Evolutionary conservation across 1,284 basidiomycete species (phyloP).

Genomic region (Austropuccinia psidii): DNA sequence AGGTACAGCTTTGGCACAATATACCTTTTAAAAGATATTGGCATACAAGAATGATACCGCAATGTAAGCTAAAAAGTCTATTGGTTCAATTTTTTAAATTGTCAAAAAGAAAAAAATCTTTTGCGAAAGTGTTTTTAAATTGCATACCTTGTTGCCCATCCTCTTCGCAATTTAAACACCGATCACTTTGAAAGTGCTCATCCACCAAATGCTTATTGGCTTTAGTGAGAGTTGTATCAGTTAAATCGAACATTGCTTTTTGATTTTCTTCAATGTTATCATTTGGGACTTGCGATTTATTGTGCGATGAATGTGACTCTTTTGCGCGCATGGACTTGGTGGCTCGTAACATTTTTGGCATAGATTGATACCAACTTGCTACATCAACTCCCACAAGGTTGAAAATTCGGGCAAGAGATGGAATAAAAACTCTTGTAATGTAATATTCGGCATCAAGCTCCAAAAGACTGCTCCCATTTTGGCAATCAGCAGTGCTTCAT

Average conservation of each 20-base stretch:
- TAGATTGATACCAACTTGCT: conserved; percentile 75
- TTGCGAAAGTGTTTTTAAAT: neutral
- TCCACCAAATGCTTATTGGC: conserved; percentile 39
- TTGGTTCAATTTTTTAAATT: conserved; percentile 41
- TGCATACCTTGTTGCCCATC: conserved; percentile 36
- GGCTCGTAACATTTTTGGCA: conserved; percentile 57
- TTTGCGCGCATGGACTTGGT: conserved; percentile 20
- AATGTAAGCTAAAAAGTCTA: conserved; percentile 39
- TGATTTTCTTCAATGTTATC: conserved; percentile 13
- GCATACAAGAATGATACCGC: neutral
- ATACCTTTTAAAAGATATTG: neutral
- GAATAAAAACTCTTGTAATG: conserved; percentile 76
- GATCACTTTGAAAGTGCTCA: conserved; percentile 40
- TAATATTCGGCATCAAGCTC: conserved; percentile 82
- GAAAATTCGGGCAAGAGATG: conserved; percentile 81
- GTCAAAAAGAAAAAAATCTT: neutral
- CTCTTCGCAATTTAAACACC: conserved; percentile 42
- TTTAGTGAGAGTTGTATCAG: neutral
- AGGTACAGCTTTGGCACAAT: conserved; percentile 60
- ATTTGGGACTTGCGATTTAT: neutral
- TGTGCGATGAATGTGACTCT: conserved; percentile 20
- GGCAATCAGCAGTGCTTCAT: neutral
- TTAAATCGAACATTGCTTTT: neutral
- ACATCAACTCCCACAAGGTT: conserved; percentile 86
- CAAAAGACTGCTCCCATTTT: conserved; percentile 51